Evolutionary conservation across 2,329 filamentous ascomycete species (phyloP).

Genomic region (Fonsecaea pugnacius): DNA sequence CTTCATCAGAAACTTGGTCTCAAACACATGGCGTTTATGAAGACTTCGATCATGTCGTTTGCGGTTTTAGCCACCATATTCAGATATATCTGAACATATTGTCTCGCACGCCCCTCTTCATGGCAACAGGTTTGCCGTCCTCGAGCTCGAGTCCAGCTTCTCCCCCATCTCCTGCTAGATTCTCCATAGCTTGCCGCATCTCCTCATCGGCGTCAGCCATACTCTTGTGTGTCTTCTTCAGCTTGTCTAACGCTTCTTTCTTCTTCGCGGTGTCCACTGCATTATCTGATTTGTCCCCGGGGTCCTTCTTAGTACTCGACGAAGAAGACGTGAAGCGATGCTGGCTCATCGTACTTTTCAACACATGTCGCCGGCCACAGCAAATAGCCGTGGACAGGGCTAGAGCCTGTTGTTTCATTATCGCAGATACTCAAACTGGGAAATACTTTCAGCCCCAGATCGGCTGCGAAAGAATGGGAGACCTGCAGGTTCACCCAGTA

Average conservation of each 20-base stretch:
- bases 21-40: background rate
- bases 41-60: background rate
- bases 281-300: slow-evolving; percentile 4
- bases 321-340: slow-evolving; percentile 7
- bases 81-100: slow-evolving; percentile 68
- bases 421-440: background rate
- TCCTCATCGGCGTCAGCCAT: slow-evolving; percentile 62
- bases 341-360: background rate
- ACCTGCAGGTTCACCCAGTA: too few species aligned
- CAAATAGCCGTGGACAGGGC: background rate
- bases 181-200: slow-evolving; percentile 67
- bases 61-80: background rate
- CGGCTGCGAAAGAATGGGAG: background rate
- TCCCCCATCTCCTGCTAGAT: slow-evolving; percentile 70
- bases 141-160: slow-evolving; percentile 74
- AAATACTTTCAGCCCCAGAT: background rate
- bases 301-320: slow-evolving; percentile 8
- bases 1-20: background rate
- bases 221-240: slow-evolving; percentile 24
- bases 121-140: slow-evolving; percentile 70
- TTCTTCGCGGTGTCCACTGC: slow-evolving; percentile 11
- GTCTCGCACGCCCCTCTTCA: slow-evolving; percentile 74
- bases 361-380: background rate
- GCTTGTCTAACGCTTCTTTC: slow-evolving; percentile 48
- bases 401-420: background rate